These are phyloP conservation scores for Dendrocalamus sinicus DNA, from an alignment of 176 grass and related monocot genomes.

Conservation along the genomic window DNA sequence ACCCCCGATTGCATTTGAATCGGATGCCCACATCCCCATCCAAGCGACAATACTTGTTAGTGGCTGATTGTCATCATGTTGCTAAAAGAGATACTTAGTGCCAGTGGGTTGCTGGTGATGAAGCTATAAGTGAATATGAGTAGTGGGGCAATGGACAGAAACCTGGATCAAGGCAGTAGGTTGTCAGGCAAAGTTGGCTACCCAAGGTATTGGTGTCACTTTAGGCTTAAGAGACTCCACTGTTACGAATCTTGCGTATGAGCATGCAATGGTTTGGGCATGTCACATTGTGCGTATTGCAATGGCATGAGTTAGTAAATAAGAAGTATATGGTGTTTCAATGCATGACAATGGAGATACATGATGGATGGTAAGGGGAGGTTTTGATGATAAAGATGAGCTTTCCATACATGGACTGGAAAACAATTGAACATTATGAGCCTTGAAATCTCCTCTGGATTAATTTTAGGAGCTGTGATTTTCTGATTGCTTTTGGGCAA, in stretches of 20 bases:
- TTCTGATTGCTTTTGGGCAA: slow-evolving; percentile 3
- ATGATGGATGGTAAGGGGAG: neutral
- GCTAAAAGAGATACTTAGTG: neutral
- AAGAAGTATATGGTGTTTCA: slow-evolving; percentile 33
- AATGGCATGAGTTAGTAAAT: neutral
- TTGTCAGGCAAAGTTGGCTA: neutral
- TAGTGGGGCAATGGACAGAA: neutral
- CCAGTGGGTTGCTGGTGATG: neutral
- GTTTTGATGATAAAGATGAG: neutral
- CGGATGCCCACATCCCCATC: neutral
- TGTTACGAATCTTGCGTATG: neutral
- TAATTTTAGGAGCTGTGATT: neutral
- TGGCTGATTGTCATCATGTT: slow-evolving; percentile 4
- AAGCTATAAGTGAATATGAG: slow-evolving; percentile 8
- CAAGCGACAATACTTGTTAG: neutral
- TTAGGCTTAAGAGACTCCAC: neutral
- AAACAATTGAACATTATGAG: slow-evolving; percentile 2
- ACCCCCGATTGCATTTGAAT: neutral
- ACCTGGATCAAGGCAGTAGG: neutral
- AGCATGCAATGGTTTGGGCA: neutral
- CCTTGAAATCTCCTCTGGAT: slow-evolving; percentile 1
- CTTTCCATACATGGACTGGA: neutral
- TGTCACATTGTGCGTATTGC: slow-evolving; percentile 7
- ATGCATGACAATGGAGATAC: neutral
- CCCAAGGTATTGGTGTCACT: neutral